These are phyloP conservation scores for Chenopodium formosanum DNA, from an alignment of 148 eudicot species.

Conservation along the genomic window DNA sequence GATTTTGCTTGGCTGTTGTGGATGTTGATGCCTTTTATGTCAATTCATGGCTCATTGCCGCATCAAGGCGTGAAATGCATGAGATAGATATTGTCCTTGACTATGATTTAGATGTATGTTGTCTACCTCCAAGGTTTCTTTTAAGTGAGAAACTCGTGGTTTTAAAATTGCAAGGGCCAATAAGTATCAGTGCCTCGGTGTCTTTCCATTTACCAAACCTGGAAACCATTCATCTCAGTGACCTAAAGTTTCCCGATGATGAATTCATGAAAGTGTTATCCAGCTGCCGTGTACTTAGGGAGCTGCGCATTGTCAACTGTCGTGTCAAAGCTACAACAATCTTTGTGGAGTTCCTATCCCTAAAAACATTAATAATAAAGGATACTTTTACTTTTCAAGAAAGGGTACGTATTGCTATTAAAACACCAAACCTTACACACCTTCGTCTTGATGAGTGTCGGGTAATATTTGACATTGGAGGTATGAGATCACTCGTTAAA, in stretches of 20 bases:
- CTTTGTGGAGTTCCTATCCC: neutral
- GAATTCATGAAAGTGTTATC: conserved; percentile 6
- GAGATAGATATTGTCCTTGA: neutral
- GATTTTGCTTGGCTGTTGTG: neutral
- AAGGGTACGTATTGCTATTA: neutral
- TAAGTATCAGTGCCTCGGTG: neutral
- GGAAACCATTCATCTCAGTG: neutral
- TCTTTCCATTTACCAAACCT: conserved; percentile 11
- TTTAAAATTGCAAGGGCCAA: neutral
- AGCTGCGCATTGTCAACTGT: neutral
- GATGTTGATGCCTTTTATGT: neutral
- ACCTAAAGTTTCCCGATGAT: conserved; percentile 1
- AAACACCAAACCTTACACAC: conserved; percentile 7
- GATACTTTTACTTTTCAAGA: neutral
- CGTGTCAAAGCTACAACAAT: neutral
- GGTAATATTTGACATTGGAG: neutral
- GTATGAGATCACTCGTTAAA: neutral
- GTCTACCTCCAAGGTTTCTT: neutral
- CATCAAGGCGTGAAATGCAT: conserved; percentile 2
- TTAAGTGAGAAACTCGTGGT: neutral
- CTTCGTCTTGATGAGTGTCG: neutral
- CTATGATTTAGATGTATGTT: too few relatives aligned
- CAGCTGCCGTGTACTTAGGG: conserved; percentile 8
- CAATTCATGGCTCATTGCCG: conserved; percentile 5
- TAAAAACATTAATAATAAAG: neutral